Evolutionary conservation across 2,329 filamentous ascomycete genomes (phyloP).

Genomic region (Periconia sp.): DNA sequence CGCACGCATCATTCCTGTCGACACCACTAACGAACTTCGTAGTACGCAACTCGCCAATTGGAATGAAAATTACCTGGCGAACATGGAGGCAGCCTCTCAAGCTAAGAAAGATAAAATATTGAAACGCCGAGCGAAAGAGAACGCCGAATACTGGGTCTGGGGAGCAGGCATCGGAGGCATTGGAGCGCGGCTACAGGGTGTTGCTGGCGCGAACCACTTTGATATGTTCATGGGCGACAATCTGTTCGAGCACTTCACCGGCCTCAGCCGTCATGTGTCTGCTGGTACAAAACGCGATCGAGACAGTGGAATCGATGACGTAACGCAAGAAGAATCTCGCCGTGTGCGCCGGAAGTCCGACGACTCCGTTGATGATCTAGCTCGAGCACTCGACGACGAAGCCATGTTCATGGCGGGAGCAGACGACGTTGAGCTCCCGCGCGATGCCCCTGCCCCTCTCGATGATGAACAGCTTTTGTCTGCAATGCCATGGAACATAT

Average conservation of each 20-base stretch:
- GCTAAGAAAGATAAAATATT: slow-evolving; percentile 49
- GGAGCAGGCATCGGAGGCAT: slow-evolving; percentile 59
- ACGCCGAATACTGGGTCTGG: slow-evolving; percentile 63
- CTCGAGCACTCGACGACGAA: slow-evolving; percentile 41
- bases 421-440: slow-evolving; percentile 66
- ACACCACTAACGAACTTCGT: slow-evolving; percentile 55
- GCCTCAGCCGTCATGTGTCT: slow-evolving; percentile 30
- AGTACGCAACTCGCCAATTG: slow-evolving; percentile 60
- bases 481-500: slow-evolving; percentile 70
- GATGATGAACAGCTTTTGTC: slow-evolving; percentile 67
- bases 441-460: slow-evolving; percentile 66
- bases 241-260: slow-evolving; percentile 54
- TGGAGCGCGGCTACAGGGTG: slow-evolving; percentile 49
- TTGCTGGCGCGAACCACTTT: slow-evolving; percentile 54
- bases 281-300: slow-evolving; percentile 35
- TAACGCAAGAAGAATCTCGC: slow-evolving; percentile 34
- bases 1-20: slow-evolving; percentile 49
- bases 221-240: slow-evolving; percentile 59
- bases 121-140: slow-evolving; percentile 58
- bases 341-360: slow-evolving; percentile 34
- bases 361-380: slow-evolving; percentile 36
- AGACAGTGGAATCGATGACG: slow-evolving; percentile 38
- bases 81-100: slow-evolving; percentile 57
- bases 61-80: slow-evolving; percentile 60
- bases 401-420: slow-evolving; percentile 26